These are phyloP conservation scores for Candida ulmi DNA, from an alignment of 805 yeast species.

Conservation along the genomic window DNA sequence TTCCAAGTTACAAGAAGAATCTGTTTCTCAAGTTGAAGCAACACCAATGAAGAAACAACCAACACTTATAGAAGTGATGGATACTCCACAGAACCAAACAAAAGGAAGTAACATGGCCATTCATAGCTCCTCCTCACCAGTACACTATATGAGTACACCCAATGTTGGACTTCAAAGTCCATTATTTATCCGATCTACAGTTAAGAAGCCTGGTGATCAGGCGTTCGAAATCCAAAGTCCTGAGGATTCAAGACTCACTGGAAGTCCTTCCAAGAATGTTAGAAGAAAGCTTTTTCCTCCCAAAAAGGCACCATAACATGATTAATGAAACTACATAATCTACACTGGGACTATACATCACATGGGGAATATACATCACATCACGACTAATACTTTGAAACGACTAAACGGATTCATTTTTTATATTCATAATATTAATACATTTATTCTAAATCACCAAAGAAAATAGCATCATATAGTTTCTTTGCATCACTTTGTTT, in stretches of 20 bases:
- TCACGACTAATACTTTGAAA: too few species aligned
- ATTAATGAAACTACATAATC: too few species aligned
- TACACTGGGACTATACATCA: too few species aligned
- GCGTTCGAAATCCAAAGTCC: constrained; percentile 10
- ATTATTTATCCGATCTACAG: constrained; percentile 14
- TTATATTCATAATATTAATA: too few species aligned
- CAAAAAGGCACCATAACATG: too few species aligned
- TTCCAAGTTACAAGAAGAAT: constrained; percentile 2
- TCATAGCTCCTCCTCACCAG: constrained; percentile 11
- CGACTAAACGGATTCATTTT: too few species aligned
- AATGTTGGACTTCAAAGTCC: constrained; percentile 14
- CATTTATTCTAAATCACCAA: constrained; percentile 46
- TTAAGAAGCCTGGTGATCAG: constrained; percentile 8
- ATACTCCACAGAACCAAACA: constrained; percentile 11
- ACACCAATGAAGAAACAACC: constrained; percentile 23
- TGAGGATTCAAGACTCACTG: constrained; percentile 17
- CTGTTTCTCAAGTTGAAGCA: constrained; percentile 23
- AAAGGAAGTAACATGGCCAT: constrained; percentile 2
- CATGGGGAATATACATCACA: too few species aligned
- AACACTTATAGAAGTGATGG: constrained; percentile 11
- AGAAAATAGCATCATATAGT: constrained; percentile 60
- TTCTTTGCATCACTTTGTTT: constrained; percentile 42
- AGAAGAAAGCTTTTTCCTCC: constrained; percentile 34
- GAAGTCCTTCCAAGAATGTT: constrained; percentile 23
- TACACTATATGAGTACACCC: constrained; percentile 8